Conservation (phyloP, 441 rosid genomes). For the Sinapis alba region DNA sequence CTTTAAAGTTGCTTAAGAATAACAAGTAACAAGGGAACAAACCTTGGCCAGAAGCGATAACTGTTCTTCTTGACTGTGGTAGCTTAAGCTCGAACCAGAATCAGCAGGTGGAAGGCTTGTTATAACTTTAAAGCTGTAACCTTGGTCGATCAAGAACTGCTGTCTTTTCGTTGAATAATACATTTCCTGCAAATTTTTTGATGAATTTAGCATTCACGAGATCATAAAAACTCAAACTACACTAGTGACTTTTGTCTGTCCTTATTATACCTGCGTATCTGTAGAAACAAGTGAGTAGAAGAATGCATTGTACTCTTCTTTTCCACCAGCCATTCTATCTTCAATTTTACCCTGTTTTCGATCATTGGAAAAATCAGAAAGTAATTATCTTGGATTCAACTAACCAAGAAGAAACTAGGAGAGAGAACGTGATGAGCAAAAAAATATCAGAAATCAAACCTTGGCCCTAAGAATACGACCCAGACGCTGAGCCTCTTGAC, state of each 20-base stretch:
- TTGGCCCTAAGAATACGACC: constrained; percentile 99
- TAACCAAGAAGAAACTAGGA: not conserved
- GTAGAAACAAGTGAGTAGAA: constrained; percentile 94
- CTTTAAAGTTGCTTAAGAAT: not conserved
- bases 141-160: constrained; percentile 97
- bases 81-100: constrained; percentile 79
- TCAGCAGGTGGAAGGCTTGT: constrained; percentile 90
- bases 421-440: constrained; percentile 16
- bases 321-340: constrained; percentile 99
- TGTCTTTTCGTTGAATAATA: constrained; percentile 97
- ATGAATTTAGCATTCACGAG: not conserved
- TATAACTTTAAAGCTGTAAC: constrained; percentile 97
- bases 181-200: constrained; percentile 69
- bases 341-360: constrained; percentile 75
- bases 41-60: constrained; percentile 75
- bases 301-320: constrained; percentile 97
- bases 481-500: constrained; percentile 96
- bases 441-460: constrained; percentile 44
- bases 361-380: constrained; percentile 13
- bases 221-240: not conserved
- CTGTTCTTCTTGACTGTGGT: constrained; percentile 69
- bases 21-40: not conserved
- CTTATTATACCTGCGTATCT: constrained; percentile 71
- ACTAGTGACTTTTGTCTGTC: not conserved
- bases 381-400: not conserved